Evolutionary conservation across 2,329 filamentous ascomycete genomes (phyloP), one percentile per base, ranked within the genome.

Genomic region (Claviceps cyperi): DNA sequence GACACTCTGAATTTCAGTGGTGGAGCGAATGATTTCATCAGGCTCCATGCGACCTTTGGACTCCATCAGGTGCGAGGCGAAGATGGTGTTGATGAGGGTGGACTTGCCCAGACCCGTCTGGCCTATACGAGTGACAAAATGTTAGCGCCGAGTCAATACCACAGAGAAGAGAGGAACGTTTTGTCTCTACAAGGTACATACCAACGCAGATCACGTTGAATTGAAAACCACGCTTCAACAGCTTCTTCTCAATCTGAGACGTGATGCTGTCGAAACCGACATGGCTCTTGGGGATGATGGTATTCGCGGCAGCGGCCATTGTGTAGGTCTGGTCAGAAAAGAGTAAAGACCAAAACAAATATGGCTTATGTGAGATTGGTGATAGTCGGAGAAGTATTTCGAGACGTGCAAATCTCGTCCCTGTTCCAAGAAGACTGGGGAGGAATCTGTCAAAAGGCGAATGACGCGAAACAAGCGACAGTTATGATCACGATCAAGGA

Each of bases 221-320:
- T 73, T 98, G 92, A 73, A 98, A 98, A 63, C 92, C 92, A 73
- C 92, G 89, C 81, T 98, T 98, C 75, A 98, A 72, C 67, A 97
- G 84, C 84, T 98, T 98, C 76, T 87, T 86, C 83, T 98, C 92
- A 63, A 98, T 98, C 78, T 98, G 92, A 60, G 84, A 89, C 62
- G 92, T 98, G 78, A 98, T 98, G 77, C 89, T 96, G 77, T 98
- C 92, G 77, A 98, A 98, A 81, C 92, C 92, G 70, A 98, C 92
- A 78, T 97, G 92, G 84, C 84, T 94, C 70, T 92, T 84, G 65
- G 92, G 92, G 72, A 87, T 92, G 68, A 84, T 80, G 64, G 81
- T 81, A 63, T 80, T 73, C 65, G 81, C 47, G 66, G 43, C 17
- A 63, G 83, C 80, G 63, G 83, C 79, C 79, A 85, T 83, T 68